phyloP scores from a whole-genome alignment of 2,329 filamentous ascomycete genomes.

The Mycocentrospora acerina region DNA sequence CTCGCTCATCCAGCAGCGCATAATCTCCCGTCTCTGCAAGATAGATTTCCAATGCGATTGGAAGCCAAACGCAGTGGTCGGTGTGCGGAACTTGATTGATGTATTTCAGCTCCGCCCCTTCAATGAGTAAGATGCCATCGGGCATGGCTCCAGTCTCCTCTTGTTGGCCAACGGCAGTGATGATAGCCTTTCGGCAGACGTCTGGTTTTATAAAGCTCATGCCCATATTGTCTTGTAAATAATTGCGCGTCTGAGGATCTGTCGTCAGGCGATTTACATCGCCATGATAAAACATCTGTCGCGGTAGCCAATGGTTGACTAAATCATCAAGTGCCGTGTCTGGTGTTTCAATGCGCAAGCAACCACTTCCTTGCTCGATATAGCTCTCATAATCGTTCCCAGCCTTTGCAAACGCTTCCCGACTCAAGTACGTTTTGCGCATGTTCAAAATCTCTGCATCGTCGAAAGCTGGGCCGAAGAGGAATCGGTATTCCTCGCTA shows the following conservation, averaged over 20 bases:
- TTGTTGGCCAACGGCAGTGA: slow-evolving; percentile 56
- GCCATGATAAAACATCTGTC: slow-evolving; percentile 61
- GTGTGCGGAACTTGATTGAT: slow-evolving; percentile 64
- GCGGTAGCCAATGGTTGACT: slow-evolving; percentile 61
- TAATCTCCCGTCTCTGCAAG: slow-evolving; percentile 59
- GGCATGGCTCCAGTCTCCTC: slow-evolving; percentile 59
- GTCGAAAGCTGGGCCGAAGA: slow-evolving; percentile 58
- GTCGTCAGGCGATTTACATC: slow-evolving; percentile 61
- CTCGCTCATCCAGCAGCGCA: slow-evolving; percentile 48
- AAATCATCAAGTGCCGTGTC: slow-evolving; percentile 59
- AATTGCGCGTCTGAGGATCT: slow-evolving; percentile 61
- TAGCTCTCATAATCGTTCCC: slow-evolving; percentile 54
- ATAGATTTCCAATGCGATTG: slow-evolving; percentile 57
- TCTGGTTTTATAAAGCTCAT: slow-evolving; percentile 59
- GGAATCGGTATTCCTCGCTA: slow-evolving; percentile 53
- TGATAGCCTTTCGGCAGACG: slow-evolving; percentile 52
- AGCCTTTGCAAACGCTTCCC: slow-evolving; percentile 50
- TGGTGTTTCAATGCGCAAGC: slow-evolving; percentile 55
- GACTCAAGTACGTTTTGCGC: slow-evolving; percentile 52
- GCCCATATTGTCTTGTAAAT: slow-evolving; percentile 62
- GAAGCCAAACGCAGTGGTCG: slow-evolving; percentile 62
- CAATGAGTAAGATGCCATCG: slow-evolving; percentile 56
- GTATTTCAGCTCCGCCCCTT: slow-evolving; percentile 60
- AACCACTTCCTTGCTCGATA: slow-evolving; percentile 54
- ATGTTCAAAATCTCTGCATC: slow-evolving; percentile 53